Conservation (phyloP, 2,329 filamentous ascomycete genomes). For the Cadophora luteo-olivacea region DNA sequence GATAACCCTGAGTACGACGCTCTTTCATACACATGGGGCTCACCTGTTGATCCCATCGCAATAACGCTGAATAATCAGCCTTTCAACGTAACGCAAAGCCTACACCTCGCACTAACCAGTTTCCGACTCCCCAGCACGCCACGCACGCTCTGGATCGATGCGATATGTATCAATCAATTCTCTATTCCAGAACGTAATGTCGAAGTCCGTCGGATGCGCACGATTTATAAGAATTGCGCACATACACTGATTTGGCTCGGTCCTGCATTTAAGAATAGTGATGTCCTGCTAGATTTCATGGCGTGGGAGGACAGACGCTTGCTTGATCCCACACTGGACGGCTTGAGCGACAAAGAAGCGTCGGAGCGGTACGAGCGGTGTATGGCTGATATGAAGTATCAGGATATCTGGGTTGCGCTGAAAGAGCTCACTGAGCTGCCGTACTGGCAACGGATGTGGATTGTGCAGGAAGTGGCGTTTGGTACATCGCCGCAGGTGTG, state of each 20-base stretch:
- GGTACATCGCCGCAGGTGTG: background rate
- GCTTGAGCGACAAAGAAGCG: background rate
- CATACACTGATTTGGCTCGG: background rate
- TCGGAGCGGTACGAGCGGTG: background rate
- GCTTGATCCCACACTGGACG: background rate
- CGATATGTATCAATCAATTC: background rate
- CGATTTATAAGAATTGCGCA: background rate
- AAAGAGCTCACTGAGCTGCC: background rate
- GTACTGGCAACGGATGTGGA: background rate
- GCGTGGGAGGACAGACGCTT: background rate
- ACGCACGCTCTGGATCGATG: background rate
- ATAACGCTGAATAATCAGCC: background rate
- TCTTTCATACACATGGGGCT: background rate
- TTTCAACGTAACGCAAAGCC: background rate
- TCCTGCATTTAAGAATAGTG: background rate
- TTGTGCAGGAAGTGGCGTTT: background rate
- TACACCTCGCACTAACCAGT: background rate
- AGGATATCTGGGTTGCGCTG: background rate
- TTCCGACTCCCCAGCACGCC: background rate
- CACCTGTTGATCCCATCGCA: background rate
- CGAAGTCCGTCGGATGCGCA: background rate
- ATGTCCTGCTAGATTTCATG: background rate
- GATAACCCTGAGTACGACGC: background rate
- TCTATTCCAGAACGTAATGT: background rate
- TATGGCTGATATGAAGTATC: background rate